A percentile compares a stretch with the other conserved stretches of the same genome.
Conservation (phyloP, 441 rosid species). For the Pelargonium cotyledonis region DNA sequence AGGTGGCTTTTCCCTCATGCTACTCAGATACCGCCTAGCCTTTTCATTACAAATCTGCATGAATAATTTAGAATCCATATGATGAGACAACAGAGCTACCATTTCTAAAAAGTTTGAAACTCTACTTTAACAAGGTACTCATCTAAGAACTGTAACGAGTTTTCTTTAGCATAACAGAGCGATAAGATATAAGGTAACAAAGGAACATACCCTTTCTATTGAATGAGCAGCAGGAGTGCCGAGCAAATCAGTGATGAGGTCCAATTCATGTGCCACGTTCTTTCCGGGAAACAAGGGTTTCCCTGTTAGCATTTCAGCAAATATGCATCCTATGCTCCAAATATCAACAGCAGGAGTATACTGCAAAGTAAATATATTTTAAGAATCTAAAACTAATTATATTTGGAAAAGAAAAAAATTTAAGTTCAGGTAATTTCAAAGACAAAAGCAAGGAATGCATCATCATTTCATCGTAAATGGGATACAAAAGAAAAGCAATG, state of each 20-base stretch:
- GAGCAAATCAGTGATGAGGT: conserved; percentile 93
- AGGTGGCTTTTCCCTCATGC: conserved; percentile 84
- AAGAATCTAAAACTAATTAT: conserved; percentile 1
- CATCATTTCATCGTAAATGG: not conserved
- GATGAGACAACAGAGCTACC: conserved; percentile 3
- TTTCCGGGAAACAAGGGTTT: conserved; percentile 96
- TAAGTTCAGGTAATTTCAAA: conserved; percentile 2
- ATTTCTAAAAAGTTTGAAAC: not conserved
- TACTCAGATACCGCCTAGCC: conserved; percentile 94
- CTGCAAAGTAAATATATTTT: conserved; percentile 33
- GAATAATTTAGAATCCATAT: conserved; percentile 19
- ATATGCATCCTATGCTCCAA: conserved; percentile 99
- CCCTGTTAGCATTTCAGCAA: conserved; percentile 96
- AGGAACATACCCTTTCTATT: conserved; percentile 33
- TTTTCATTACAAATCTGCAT: conserved; percentile 91
- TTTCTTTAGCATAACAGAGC: not conserved
- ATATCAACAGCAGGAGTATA: conserved; percentile 97
- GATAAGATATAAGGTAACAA: not conserved
- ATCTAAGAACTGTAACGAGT: not conserved
- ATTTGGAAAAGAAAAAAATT: conserved; percentile 1
- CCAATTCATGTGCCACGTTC: conserved; percentile 96
- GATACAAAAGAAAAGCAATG: not conserved
- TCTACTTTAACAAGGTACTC: too few relatives aligned
- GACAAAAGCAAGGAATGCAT: not conserved
- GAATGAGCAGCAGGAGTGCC: conserved; percentile 90